phyloP scores from a whole-genome alignment of 2,329 filamentous ascomycete species.

The Fusarium multiceps region DNA sequence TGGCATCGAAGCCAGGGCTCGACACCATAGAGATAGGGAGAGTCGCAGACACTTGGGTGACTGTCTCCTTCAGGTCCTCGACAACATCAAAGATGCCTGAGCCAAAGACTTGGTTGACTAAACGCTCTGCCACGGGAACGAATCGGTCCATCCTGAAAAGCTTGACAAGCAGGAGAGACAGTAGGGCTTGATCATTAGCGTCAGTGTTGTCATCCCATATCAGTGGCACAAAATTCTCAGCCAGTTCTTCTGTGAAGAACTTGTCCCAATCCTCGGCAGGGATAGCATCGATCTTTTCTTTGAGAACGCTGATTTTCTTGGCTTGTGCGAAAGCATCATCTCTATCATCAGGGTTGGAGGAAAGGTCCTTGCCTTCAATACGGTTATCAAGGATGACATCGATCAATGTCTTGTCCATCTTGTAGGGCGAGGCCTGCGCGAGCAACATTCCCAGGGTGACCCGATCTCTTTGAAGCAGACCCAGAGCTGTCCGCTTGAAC shows the following conservation, averaged over 20 bases:
- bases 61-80: slow-evolving; percentile 86
- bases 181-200: slow-evolving; percentile 78
- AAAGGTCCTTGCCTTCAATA: slow-evolving; percentile 81
- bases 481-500: slow-evolving; percentile 92
- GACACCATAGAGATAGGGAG: slow-evolving; percentile 93
- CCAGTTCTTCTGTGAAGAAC: slow-evolving; percentile 87
- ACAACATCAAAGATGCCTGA: slow-evolving; percentile 82
- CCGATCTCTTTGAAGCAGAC: slow-evolving; percentile 91
- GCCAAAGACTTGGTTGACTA: slow-evolving; percentile 88
- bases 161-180: slow-evolving; percentile 90
- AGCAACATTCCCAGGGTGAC: slow-evolving; percentile 95
- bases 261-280: slow-evolving; percentile 76
- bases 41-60: slow-evolving; percentile 83
- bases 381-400: slow-evolving; percentile 86
- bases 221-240: slow-evolving; percentile 83
- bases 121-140: slow-evolving; percentile 91
- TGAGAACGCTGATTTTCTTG: slow-evolving; percentile 77
- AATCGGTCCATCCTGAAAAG: slow-evolving; percentile 96
- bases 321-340: slow-evolving; percentile 77
- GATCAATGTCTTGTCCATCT: slow-evolving; percentile 91
- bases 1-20: slow-evolving; percentile 96
- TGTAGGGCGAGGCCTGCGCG: slow-evolving; percentile 93
- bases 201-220: slow-evolving; percentile 74
- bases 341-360: slow-evolving; percentile 70
- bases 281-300: slow-evolving; percentile 74